These are phyloP conservation scores for Quaeritorhiza haematococci DNA, from an alignment of 371 early-diverging fungal species.

Conservation along the genomic window DNA sequence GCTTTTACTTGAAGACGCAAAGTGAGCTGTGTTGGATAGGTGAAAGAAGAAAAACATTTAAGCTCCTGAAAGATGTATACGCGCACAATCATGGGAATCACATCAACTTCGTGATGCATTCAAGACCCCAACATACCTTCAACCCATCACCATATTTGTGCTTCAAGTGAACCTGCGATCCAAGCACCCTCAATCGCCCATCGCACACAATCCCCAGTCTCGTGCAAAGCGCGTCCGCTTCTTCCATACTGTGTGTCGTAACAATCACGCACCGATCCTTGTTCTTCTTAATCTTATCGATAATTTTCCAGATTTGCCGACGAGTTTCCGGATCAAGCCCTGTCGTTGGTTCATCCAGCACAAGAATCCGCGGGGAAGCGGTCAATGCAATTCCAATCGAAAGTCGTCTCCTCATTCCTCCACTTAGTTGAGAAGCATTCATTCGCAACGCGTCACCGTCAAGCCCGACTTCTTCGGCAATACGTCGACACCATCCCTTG, in stretches of 20 bases:
- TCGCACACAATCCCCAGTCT: slow-evolving; percentile 29
- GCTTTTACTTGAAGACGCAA: too few species aligned
- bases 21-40: too few species aligned
- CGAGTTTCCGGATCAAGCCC: slow-evolving; percentile 26
- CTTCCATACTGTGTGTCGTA: slow-evolving; percentile 36
- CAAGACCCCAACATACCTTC: too few species aligned
- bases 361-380: slow-evolving; percentile 29
- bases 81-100: too few species aligned
- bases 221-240: slow-evolving; percentile 33
- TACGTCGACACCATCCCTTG: too few species aligned
- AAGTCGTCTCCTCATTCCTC: slow-evolving; percentile 39
- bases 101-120: too few species aligned
- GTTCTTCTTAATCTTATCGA: slow-evolving; percentile 18
- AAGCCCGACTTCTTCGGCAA: slow-evolving; percentile 27
- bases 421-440: slow-evolving; percentile 19
- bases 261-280: slow-evolving; percentile 20
- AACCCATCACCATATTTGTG: slow-evolving; percentile 24
- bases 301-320: slow-evolving; percentile 29
- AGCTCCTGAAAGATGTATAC: too few species aligned
- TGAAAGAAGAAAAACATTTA: too few species aligned
- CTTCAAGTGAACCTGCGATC: slow-evolving; percentile 23
- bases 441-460: slow-evolving; percentile 21
- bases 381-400: slow-evolving; percentile 42
- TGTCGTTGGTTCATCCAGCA: slow-evolving; percentile 40
- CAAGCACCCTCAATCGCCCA: slow-evolving; percentile 20